Conservation (phyloP, 208 protist genomes). For the Acanthamoeba sp. region DNA sequence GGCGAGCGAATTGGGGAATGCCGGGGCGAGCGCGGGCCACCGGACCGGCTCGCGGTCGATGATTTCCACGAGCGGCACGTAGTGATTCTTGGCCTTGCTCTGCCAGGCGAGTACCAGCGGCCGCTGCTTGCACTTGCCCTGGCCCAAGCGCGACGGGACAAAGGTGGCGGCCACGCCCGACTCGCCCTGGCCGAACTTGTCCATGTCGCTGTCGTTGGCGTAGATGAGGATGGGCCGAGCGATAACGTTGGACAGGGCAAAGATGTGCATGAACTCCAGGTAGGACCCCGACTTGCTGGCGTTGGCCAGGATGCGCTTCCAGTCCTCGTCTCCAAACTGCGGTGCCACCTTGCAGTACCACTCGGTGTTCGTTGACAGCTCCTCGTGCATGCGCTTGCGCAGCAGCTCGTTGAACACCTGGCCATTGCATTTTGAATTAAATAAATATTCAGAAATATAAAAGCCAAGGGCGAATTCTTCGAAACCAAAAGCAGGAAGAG, state of each 20-base stretch:
- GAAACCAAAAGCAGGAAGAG: too few relatives aligned
- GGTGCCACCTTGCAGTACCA: conserved; percentile 40
- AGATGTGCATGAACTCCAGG: conserved; percentile 76
- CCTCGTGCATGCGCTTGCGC: conserved; percentile 51
- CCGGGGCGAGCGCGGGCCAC: conserved; percentile 28
- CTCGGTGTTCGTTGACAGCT: conserved; percentile 16
- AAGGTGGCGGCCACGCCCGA: conserved; percentile 66
- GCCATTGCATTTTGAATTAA: too few relatives aligned
- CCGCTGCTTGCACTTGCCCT: not conserved
- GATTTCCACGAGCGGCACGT: conserved; percentile 61
- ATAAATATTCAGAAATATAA: too few relatives aligned
- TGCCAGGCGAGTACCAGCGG: conserved; percentile 57
- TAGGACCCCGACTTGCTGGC: conserved; percentile 29
- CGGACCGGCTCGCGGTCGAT: not conserved
- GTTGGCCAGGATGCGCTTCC: conserved; percentile 65
- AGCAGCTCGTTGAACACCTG: conserved; percentile 66
- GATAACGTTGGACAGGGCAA: conserved; percentile 76
- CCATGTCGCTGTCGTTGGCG: conserved; percentile 71
- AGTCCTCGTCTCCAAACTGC: conserved; percentile 52
- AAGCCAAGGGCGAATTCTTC: too few relatives aligned
- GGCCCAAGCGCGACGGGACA: conserved; percentile 29
- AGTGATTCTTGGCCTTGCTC: conserved; percentile 64
- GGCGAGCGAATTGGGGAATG: conserved; percentile 25
- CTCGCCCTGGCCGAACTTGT: conserved; percentile 63
- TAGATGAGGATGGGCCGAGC: conserved; percentile 75